A percentile compares a stretch with the other conserved stretches of the same genome.
phyloP scores from a whole-genome alignment of 2,329 filamentous ascomycete genomes.

The Colletotrichum euphorbiae region DNA sequence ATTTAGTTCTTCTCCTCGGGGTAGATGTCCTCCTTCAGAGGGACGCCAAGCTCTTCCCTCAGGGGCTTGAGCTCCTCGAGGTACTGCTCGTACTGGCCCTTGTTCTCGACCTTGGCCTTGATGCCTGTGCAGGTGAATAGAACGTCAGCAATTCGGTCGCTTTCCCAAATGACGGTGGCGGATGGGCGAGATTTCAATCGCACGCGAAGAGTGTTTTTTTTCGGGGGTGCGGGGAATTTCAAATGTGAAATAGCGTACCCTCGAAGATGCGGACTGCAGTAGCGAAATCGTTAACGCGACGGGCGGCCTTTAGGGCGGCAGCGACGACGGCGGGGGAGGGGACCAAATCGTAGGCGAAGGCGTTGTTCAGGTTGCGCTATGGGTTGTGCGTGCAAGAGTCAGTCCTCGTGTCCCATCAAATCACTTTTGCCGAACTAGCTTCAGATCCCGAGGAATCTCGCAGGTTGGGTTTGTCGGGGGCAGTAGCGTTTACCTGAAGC shows the following conservation, averaged over 20 bases:
- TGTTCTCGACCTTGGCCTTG: slow-evolving; percentile 99
- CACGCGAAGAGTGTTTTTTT: not conserved
- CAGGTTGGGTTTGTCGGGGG: not conserved
- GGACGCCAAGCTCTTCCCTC: slow-evolving; percentile 91
- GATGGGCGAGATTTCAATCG: slow-evolving; percentile 15
- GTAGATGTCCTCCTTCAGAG: slow-evolving; percentile 93
- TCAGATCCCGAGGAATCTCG: slow-evolving; percentile 32
- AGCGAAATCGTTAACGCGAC: slow-evolving; percentile 97
- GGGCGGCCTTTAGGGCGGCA: slow-evolving; percentile 91
- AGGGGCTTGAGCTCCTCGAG: slow-evolving; percentile 92
- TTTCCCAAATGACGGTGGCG: not conserved
- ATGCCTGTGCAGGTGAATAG: slow-evolving; percentile 72
- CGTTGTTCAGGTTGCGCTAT: slow-evolving; percentile 96
- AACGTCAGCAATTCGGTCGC: not conserved
- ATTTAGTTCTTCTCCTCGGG: slow-evolving; percentile 68
- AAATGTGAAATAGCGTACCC: slow-evolving; percentile 69
- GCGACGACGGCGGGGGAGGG: slow-evolving; percentile 91
- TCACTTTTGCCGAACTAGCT: slow-evolving; percentile 37
- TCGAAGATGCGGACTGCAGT: slow-evolving; percentile 99
- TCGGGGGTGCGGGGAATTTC: not conserved
- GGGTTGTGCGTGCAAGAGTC: slow-evolving; percentile 25
- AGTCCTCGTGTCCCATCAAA: slow-evolving; percentile 41
- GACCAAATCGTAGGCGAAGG: slow-evolving; percentile 99
- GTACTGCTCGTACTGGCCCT: slow-evolving; percentile 96
- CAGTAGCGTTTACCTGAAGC: slow-evolving; percentile 82